Percentiles rank a stretch among this genome's conserved stretches.
These are phyloP conservation scores for Penicillium sp. DNA, from an alignment of 2,329 filamentous ascomycete species.

Conservation along the genomic window DNA sequence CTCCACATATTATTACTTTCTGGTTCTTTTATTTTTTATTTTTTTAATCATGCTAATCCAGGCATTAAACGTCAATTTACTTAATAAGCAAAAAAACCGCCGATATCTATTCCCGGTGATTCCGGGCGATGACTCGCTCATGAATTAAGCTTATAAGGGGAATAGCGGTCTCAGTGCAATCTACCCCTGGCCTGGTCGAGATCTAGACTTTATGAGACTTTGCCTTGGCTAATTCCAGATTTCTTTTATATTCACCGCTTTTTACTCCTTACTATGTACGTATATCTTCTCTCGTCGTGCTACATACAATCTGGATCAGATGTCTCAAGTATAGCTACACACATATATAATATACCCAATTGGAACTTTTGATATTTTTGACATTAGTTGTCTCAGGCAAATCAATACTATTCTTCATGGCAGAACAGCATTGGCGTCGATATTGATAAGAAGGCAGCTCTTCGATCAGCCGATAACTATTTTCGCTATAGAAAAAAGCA, in stretches of 20 bases:
- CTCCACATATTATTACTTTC: neutral
- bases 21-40: neutral
- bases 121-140: slow-evolving; percentile 15
- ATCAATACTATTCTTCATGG: no score
- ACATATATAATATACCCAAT: no score
- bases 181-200: slow-evolving; percentile 3
- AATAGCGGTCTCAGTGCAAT: neutral
- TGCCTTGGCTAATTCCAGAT: neutral
- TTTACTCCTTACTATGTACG: neutral
- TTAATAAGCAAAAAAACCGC: neutral
- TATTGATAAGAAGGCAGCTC: no score
- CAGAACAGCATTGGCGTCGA: no score
- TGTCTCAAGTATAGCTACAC: neutral
- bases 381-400: no score
- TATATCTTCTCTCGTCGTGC: neutral
- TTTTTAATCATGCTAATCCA: neutral
- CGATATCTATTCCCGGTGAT: neutral
- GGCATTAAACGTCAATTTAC: neutral
- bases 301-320: neutral
- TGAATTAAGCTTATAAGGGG: slow-evolving; percentile 16
- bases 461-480: no score
- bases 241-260: slow-evolving; percentile 1
- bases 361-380: no score
- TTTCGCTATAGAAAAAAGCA: no score
- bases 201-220: neutral